Percentiles rank a stretch among this genome's conserved stretches.
Conservation (phyloP, 2,329 filamentous ascomycete genomes). For the Aspergillus ruber region DNA sequence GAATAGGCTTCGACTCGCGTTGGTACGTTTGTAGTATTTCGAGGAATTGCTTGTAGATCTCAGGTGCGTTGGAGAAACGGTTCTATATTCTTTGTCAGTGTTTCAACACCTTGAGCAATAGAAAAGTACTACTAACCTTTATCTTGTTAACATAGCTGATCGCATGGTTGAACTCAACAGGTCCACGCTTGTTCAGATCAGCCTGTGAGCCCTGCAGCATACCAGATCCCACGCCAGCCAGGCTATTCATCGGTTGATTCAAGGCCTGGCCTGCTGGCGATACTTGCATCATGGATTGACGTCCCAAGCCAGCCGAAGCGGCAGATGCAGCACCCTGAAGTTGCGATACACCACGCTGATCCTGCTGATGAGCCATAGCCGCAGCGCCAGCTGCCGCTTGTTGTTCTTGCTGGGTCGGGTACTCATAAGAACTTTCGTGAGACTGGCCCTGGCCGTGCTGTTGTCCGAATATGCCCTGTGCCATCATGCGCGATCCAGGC, state of each 20-base stretch:
- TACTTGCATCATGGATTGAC: conserved; percentile 46
- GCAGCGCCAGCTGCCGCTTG: conserved; percentile 42
- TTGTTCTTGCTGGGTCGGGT: conserved; percentile 39
- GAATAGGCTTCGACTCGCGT: conserved; percentile 93
- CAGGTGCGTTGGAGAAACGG: conserved; percentile 89
- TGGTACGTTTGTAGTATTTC: conserved; percentile 98
- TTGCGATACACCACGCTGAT: conserved; percentile 60
- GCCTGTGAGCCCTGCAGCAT: conserved; percentile 50
- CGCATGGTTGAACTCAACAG: conserved; percentile 97
- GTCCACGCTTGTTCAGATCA: conserved; percentile 74
- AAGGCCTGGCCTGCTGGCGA: conserved; percentile 38
- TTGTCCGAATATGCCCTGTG: conserved; percentile 29
- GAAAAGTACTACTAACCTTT: conserved; percentile 58
- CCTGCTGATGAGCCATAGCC: conserved; percentile 52
- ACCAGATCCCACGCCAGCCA: conserved; percentile 57
- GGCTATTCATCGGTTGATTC: conserved; percentile 49
- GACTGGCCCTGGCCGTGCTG: conserved; percentile 31
- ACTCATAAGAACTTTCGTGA: conserved; percentile 40
- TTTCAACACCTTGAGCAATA: background rate
- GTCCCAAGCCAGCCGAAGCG: conserved; percentile 45
- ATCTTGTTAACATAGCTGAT: conserved; percentile 99
- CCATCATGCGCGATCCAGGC: conserved; percentile 34
- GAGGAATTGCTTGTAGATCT: conserved; percentile 98
- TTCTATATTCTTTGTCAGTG: conserved; percentile 54
- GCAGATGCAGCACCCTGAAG: conserved; percentile 59